Percentiles rank a stretch among this genome's conserved stretches.
phyloP scores from a whole-genome alignment of 305 asterid species.

The Caryopteris hybrid region DNA sequence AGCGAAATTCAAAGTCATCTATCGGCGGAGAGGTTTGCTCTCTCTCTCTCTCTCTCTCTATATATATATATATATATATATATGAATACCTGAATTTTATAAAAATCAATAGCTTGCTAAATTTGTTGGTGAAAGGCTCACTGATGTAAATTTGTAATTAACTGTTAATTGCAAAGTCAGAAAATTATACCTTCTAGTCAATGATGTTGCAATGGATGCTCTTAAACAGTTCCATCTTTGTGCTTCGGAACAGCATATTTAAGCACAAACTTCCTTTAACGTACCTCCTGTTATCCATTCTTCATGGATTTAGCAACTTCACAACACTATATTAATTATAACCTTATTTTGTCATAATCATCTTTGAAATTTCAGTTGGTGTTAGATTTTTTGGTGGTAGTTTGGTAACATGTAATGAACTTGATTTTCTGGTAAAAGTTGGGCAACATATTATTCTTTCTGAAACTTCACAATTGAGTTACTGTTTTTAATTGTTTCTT shows the following conservation, averaged over 20 bases:
- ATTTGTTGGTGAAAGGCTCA: neutral
- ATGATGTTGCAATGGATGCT: too few relatives aligned
- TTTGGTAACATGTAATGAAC: too few relatives aligned
- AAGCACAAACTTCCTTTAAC: neutral
- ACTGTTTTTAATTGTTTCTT: too few relatives aligned
- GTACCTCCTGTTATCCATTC: neutral
- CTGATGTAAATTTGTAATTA: too few relatives aligned
- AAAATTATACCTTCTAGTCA: too few relatives aligned
- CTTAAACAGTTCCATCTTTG: neutral
- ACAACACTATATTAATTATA: neutral
- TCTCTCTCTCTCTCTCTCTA: slow-evolving; percentile 3
- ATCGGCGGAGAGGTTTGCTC: slow-evolving; percentile 42
- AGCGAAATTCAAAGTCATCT: neutral
- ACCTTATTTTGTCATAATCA: neutral
- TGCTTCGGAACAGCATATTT: neutral
- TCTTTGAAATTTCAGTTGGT: neutral
- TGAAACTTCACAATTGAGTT: too few relatives aligned
- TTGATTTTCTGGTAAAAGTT: too few relatives aligned
- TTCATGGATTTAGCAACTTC: neutral
- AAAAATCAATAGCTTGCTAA: neutral
- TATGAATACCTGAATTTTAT: neutral
- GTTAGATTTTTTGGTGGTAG: too few relatives aligned
- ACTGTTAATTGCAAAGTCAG: too few relatives aligned
- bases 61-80: too few relatives aligned
- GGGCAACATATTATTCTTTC: too few relatives aligned